Evolutionary conservation across 78 protist species (phyloP), one percentile per base, ranked within the genome.

Genomic region (Polysphondylium violaceum): DNA sequence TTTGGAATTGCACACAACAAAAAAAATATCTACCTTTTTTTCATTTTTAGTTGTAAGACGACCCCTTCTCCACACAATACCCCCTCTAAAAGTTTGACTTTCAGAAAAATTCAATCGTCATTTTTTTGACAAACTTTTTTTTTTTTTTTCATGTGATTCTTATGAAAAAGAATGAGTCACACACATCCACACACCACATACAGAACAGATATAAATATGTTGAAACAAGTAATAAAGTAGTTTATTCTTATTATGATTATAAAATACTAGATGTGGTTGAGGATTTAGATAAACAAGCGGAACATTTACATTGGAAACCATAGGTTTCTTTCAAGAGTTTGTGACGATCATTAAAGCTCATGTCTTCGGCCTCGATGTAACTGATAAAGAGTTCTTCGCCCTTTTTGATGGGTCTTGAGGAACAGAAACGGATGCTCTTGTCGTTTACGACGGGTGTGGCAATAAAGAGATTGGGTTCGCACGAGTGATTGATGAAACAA

Each of bases 361-460:
- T 16, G 12, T 69, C 19, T 11, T 12, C 1, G 33, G 81, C 91
- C 7, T 67, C 79, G 31, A 83, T 53, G 33, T 83, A 83, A 14
- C 74, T 33, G 17, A 83, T 69, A 21, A 83, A 83, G 1, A 83
- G 21, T 59, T 83, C 91, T n/a, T 83, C 91, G 19, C 91, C 91
- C 31, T 69, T 67, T 43, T 69, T 67, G 17, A 83, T 83, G 27
- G 91, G 91, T 55, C 72, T 35, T 35, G 36, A 50, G 12, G 91
- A 23, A 14, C 75, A 60, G 33, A 83, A 23, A 38, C 91, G 43
- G 19, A 83, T 67, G 5, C 36, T 25, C 59, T 83, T 83, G 51
- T 83, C 91, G 31, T 69, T 83, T 58, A 83, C 65, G 17, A 83
- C 50, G 14, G 91, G 91, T 3, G 91, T 51, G 21, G 91, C 68